Evolutionary conservation across 805 yeast species (phyloP).

Genomic region (Metschnikowia lachancei): DNA sequence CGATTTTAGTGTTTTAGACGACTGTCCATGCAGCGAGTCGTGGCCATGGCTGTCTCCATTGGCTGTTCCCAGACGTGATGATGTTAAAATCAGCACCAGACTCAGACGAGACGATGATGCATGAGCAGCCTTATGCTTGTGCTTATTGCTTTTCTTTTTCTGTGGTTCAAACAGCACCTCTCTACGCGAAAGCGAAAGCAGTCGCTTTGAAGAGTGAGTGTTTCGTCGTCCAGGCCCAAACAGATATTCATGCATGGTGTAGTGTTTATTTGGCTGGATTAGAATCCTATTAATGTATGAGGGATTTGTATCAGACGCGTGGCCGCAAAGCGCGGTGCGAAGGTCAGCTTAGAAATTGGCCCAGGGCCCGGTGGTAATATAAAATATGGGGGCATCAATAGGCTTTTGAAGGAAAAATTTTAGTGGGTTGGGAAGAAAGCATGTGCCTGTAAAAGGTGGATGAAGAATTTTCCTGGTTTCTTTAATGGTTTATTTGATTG

Average conservation of each 20-base stretch:
- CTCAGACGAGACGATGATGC: slow-evolving; percentile 11
- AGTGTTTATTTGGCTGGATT: neutral
- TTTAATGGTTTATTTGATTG: too few species aligned
- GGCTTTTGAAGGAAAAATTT: too few species aligned
- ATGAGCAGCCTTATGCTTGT: slow-evolving; percentile 2
- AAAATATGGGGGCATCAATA: too few species aligned
- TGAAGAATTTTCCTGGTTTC: too few species aligned
- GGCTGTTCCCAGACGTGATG: slow-evolving; percentile 4
- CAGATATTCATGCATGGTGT: slow-evolving; percentile 14
- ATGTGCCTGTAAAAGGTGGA: too few species aligned
- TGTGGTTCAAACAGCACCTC: slow-evolving; percentile 17
- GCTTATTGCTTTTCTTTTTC: slow-evolving; percentile 3
- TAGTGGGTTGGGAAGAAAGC: too few species aligned
- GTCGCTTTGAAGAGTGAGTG: slow-evolving; percentile 8
- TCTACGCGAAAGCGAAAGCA: slow-evolving; percentile 11
- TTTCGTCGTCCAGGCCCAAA: slow-evolving; percentile 8
- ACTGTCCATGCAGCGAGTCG: neutral
- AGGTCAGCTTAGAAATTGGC: neutral
- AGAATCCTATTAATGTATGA: neutral
- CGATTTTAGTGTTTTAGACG: neutral
- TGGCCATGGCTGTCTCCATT: neutral
- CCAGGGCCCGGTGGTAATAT: too few species aligned
- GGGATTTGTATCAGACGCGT: neutral
- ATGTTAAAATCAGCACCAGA: slow-evolving; percentile 17
- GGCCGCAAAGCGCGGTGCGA: slow-evolving; percentile 1